Base-by-base conservation (phyloP, 2,329 filamentous ascomycete species). In the Fusarium poae region DNA sequence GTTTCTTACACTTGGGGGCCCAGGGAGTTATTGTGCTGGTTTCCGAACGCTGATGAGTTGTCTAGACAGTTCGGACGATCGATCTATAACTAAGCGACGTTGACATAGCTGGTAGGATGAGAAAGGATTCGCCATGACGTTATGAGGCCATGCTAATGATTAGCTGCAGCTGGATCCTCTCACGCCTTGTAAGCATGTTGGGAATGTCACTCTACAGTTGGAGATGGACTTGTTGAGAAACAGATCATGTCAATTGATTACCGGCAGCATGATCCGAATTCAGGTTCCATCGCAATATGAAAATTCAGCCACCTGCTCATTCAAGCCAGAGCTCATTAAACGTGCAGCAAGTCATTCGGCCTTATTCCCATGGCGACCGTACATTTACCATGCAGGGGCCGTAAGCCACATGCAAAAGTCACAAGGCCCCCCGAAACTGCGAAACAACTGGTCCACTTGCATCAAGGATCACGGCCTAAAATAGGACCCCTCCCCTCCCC, bases 401-500 rank as follows among this genome's bases (percentile, higher is more conserved):
- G 40, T 44, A 62, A 48, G 37, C 45, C 61, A 60, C 61, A 60
- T 65, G 62, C 46, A 12, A 29, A 0, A 12, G 42, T 65, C 62
- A 65, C 35, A 48, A 37, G 44, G 32, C 52, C 18, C 21, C 13
- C 16, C 20, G 21, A 23, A 18, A 13, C 21, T 46, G 37, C 37
- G 45, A 45, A 52, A 12, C 20, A 12, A 56, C 50, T 60, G 42
- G 42, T 35, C 50, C 32, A 37, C 42, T 7, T 16, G 39, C 39
- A 15, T 20, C 45, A 51, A 20, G 54, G 54, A 51, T 57, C 54
- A 34, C 37, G 18, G 8, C 54, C 44, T 23, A 37, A 30, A 55
- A 48, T 42, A 25, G 12, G 16, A 27, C 27, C 27, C 32, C 6
- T 16, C 40, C 40, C 27, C 27, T 15, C 6, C 20, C 40, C 40